Evolutionary conservation across 148 eudicot genomes (phyloP).

Genomic region (Fagopyrum tataricum): DNA sequence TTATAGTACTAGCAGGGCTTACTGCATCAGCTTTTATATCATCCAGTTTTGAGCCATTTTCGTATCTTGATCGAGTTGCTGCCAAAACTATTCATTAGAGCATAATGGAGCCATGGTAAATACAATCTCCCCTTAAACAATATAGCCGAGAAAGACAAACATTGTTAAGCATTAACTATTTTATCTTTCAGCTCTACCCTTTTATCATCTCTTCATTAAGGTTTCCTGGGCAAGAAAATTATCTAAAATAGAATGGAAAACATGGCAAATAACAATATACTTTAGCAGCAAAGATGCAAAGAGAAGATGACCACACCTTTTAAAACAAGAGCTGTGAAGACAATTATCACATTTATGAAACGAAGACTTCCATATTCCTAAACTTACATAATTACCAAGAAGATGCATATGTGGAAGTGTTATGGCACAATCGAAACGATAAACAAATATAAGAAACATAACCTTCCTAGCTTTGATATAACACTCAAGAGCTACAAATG

Average conservation of each 20-base stretch:
- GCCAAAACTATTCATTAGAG: background rate
- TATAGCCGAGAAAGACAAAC: background rate
- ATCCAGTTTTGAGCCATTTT: background rate
- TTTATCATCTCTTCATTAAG: background rate
- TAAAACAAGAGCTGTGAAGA: background rate
- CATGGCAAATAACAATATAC: background rate
- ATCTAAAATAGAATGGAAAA: background rate
- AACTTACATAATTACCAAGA: background rate
- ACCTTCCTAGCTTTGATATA: background rate
- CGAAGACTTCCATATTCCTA: too few species aligned
- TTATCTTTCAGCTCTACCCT: too few species aligned
- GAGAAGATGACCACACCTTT: background rate
- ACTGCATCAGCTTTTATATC: background rate
- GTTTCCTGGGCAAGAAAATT: background rate
- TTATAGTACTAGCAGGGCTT: slow-evolving; percentile 17
- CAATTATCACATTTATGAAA: background rate
- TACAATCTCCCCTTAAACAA: background rate
- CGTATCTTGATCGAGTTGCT: background rate
- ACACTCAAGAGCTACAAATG: background rate
- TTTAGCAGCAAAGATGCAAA: background rate
- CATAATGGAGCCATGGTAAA: background rate
- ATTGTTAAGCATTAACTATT: background rate
- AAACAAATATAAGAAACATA: background rate
- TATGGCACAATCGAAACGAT: background rate
- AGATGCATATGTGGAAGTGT: background rate